Evolutionary conservation across 768 basidiomycete genomes (phyloP).

Genomic region (Termitomyces sp.): DNA sequence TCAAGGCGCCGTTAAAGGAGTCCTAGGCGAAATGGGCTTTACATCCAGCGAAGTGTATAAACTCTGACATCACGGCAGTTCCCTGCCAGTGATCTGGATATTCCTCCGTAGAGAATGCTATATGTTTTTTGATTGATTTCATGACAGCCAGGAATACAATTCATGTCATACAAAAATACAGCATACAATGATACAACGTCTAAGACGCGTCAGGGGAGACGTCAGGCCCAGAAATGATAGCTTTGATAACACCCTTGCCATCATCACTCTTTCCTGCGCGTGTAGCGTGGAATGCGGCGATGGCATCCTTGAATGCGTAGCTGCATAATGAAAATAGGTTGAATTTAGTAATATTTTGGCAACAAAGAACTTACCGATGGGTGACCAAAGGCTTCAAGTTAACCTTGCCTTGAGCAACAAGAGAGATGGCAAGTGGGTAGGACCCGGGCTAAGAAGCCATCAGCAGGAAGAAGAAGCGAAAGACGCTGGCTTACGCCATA

Average conservation of each 20-base stretch:
- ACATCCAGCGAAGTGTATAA: slow-evolving; percentile 64
- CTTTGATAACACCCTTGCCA: slow-evolving; percentile 86
- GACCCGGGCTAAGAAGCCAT: slow-evolving; percentile 57
- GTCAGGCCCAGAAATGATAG: slow-evolving; percentile 80
- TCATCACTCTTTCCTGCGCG: slow-evolving; percentile 76
- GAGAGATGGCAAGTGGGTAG: slow-evolving; percentile 79
- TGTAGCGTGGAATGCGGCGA: slow-evolving; percentile 78
- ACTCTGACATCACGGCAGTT: slow-evolving; percentile 27
- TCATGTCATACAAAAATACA: slow-evolving; percentile 8
- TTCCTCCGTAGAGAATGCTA: background rate
- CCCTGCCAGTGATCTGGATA: background rate
- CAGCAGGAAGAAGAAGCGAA: background rate
- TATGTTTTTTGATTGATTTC: background rate
- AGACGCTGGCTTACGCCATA: slow-evolving; percentile 53
- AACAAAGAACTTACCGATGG: slow-evolving; percentile 50
- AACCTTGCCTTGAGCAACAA: slow-evolving; percentile 77
- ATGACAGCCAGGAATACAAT: background rate
- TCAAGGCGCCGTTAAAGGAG: slow-evolving; percentile 66
- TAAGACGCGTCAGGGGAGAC: slow-evolving; percentile 33
- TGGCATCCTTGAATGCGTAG: slow-evolving; percentile 72
- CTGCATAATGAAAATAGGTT: slow-evolving; percentile 27
- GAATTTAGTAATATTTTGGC: background rate
- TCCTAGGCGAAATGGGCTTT: slow-evolving; percentile 59
- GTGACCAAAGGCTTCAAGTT: slow-evolving; percentile 87
- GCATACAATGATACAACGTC: background rate